Conservation (phyloP, 495 filamentous ascomycete genomes). For the Daldinia decipiens region DNA sequence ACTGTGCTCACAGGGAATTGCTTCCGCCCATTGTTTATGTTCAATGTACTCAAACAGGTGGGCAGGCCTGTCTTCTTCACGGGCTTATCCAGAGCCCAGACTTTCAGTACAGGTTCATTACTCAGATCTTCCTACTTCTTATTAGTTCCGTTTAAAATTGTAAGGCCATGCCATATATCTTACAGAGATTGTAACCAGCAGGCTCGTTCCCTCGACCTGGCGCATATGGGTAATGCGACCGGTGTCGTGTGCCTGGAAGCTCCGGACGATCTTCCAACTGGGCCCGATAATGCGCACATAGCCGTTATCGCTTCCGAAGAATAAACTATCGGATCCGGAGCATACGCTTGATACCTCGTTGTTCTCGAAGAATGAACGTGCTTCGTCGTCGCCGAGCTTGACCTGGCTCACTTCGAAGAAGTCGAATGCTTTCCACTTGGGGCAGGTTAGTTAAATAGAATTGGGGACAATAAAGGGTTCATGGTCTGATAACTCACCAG, state of each 20-base stretch:
- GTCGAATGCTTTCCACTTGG: conserved; percentile 98
- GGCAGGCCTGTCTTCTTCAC: conserved; percentile 94
- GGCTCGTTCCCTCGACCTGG: conserved; percentile 86
- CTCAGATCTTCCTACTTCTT: conserved; percentile 73
- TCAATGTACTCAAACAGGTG: conserved; percentile 83
- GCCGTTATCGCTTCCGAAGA: conserved; percentile 86
- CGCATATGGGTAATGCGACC: conserved; percentile 91
- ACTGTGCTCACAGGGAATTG: conserved; percentile 79
- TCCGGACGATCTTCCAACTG: conserved; percentile 84
- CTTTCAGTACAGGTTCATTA: conserved; percentile 88
- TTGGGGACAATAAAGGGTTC: neutral
- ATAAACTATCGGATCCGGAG: conserved; percentile 89
- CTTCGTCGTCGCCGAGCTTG: conserved; percentile 76
- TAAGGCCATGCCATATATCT: conserved; percentile 2
- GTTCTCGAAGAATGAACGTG: conserved; percentile 58
- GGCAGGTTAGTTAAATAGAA: conserved; percentile 13
- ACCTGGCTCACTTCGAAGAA: conserved; percentile 96
- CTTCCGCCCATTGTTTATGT: conserved; percentile 89
- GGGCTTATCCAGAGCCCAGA: conserved; percentile 93
- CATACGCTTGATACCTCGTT: conserved; percentile 69
- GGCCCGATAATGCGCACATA: conserved; percentile 85
- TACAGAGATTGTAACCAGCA: conserved; percentile 84
- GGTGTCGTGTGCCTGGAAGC: conserved; percentile 84
- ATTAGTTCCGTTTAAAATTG: conserved; percentile 26
- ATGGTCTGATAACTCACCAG: conserved; percentile 28